Evolutionary conservation across 116 monocot genomes (phyloP).

Genomic region (Posidonia oceanica): DNA sequence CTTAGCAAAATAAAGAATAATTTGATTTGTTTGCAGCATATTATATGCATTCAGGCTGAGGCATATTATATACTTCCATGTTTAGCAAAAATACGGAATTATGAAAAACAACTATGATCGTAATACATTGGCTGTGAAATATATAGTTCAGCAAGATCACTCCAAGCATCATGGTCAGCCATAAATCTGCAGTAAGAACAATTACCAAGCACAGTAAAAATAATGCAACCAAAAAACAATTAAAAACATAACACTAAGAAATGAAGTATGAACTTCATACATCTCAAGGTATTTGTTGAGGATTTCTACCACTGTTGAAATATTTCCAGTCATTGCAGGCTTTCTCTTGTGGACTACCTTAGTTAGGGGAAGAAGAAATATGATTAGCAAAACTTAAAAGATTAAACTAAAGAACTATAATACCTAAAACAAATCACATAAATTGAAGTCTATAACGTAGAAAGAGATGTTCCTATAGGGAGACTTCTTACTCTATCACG

Average conservation of each 20-base stretch:
- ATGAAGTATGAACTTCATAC: slow-evolving; percentile 16
- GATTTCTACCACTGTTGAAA: slow-evolving; percentile 50
- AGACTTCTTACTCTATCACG: slow-evolving; percentile 44
- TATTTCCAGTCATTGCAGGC: slow-evolving; percentile 75
- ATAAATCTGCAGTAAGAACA: slow-evolving; percentile 48
- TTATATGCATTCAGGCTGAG: too few species aligned
- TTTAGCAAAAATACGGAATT: background rate
- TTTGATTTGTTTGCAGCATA: too few species aligned
- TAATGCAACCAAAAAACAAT: background rate
- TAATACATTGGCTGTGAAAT: slow-evolving; percentile 70
- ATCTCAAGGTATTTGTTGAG: slow-evolving; percentile 87
- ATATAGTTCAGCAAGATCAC: slow-evolving; percentile 96
- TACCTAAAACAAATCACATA: background rate
- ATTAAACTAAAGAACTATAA: too few species aligned
- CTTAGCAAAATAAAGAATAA: background rate
- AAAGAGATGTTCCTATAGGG: background rate
- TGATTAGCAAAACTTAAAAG: background rate
- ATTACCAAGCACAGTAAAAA: background rate
- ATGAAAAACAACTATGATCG: slow-evolving; percentile 2
- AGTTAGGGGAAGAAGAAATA: background rate
- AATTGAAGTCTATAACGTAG: background rate
- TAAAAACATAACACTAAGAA: background rate
- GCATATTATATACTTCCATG: background rate
- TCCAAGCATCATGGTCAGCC: slow-evolving; percentile 99
- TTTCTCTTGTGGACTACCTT: slow-evolving; percentile 83